A percentile compares a stretch with the other conserved stretches of the same genome.
Conservation (phyloP, 352 stramenopile species). For the Phytophthora colocasiae region DNA sequence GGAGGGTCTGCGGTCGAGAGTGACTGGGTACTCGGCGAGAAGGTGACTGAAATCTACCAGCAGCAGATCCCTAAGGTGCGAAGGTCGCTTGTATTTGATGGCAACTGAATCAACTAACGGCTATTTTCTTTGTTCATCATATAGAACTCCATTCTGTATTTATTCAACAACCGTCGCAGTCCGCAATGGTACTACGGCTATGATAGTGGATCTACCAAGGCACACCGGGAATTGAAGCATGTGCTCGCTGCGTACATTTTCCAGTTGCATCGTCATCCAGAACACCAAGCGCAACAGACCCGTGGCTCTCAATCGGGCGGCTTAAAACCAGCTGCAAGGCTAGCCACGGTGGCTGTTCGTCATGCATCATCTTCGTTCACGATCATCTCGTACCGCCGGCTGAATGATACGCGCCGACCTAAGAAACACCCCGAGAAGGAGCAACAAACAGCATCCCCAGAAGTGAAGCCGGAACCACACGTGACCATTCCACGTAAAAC, state of each 20-base stretch:
- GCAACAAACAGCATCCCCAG: background rate
- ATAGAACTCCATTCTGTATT: conserved; percentile 42
- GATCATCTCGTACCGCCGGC: conserved; percentile 42
- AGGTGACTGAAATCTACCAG: conserved; percentile 32
- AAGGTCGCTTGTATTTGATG: background rate
- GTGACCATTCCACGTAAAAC: background rate
- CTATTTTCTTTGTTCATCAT: background rate
- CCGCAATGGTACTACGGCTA: conserved; percentile 52
- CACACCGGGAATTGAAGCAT: conserved; percentile 44
- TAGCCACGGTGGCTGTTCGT: conserved; percentile 27
- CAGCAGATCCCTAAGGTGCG: conserved; percentile 29
- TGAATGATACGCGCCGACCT: background rate
- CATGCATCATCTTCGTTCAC: conserved; percentile 37
- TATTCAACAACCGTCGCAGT: conserved; percentile 46
- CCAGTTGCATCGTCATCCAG: conserved; percentile 3
- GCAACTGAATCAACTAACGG: background rate
- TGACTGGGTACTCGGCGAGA: conserved; percentile 37
- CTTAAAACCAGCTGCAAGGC: background rate
- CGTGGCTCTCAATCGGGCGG: too few relatives aligned
- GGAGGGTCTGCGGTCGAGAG: conserved; percentile 2
- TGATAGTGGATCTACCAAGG: conserved; percentile 49
- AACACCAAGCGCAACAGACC: background rate
- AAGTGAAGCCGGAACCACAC: background rate
- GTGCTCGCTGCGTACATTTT: conserved; percentile 44
- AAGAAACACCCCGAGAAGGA: background rate